Percentiles rank a stretch among this genome's conserved stretches.
Evolutionary conservation across 2,329 filamentous ascomycete genomes (phyloP).

Genomic region (Monosporascus sp.): DNA sequence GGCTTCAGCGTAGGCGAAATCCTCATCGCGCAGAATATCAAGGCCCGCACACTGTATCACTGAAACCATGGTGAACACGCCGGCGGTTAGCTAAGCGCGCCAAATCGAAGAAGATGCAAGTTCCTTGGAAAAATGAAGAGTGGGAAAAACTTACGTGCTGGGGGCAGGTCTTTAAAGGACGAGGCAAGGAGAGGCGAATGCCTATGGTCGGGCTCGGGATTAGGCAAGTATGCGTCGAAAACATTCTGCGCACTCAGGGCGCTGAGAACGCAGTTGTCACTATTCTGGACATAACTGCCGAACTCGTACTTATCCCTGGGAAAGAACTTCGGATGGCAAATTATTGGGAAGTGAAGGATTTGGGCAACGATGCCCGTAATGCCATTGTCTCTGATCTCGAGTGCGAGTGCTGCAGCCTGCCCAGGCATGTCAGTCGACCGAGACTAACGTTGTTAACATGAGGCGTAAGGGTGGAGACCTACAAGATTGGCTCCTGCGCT

Average conservation of each 20-base stretch:
- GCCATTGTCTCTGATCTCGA: slow-evolving; percentile 25
- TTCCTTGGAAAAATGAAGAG: neutral
- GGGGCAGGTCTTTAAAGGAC: slow-evolving; percentile 25
- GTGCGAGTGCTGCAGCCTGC: slow-evolving; percentile 23
- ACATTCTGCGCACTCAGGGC: slow-evolving; percentile 28
- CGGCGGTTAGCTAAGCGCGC: too few species aligned
- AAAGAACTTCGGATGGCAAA: slow-evolving; percentile 31
- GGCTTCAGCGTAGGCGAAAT: slow-evolving; percentile 31
- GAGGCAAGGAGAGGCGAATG: slow-evolving; percentile 29
- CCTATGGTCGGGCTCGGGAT: slow-evolving; percentile 15
- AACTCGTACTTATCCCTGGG: slow-evolving; percentile 23
- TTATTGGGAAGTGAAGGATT: slow-evolving; percentile 28
- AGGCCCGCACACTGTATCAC: slow-evolving; percentile 30
- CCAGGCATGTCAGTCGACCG: too few species aligned
- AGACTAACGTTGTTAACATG: too few species aligned
- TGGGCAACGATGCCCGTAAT: slow-evolving; percentile 28
- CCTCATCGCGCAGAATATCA: slow-evolving; percentile 33
- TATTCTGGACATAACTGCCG: slow-evolving; percentile 29
- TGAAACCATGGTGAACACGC: slow-evolving; percentile 4
- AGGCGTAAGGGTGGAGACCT: slow-evolving; percentile 5
- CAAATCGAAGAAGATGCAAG: too few species aligned
- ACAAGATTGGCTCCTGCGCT: slow-evolving; percentile 45
- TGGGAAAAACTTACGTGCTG: slow-evolving; percentile 24
- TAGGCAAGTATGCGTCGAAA: slow-evolving; percentile 18
- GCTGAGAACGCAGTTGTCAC: slow-evolving; percentile 24